Evolutionary conservation across 2,329 filamentous ascomycete species (phyloP), one percentile per base, ranked within the genome.

Genomic region (Ceratocystis lukuohia): DNA sequence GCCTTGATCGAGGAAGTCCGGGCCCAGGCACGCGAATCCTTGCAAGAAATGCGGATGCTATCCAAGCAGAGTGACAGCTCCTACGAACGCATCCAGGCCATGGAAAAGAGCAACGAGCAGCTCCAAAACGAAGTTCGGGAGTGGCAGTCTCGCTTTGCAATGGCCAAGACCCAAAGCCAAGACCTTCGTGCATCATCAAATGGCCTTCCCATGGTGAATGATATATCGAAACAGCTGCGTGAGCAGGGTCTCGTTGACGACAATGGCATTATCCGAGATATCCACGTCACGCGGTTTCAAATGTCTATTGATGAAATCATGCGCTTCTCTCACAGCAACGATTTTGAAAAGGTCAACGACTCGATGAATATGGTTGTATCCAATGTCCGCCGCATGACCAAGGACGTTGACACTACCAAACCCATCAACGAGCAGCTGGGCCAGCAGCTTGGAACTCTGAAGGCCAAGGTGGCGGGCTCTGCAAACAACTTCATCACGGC

Each of bases 401-500:
- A 89, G 71, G 91, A 94, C 70, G 84, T 96, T 33, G 85, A 87
- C 65, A 80, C 83, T 61, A 79, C 82, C 12, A 75, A 78, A 8
- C 75, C 79, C 1, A 80, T 76, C 45, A 82, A 84, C 69, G 82
- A 82, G 45, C 79, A 83, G 17, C 69, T 79, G 33, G 74, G 77
- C 46, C 82, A 84, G 69, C 79, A 87, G 69, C 84, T 85, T 70
- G 78, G 80, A 33, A 91, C 87, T 74, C 81, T 95, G 68, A 95
- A 90, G 76, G 82, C 84, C 62, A 87, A 88, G 67, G 88, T 97
- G 2, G 95, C 91, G n/a, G 88, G 88, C 1, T 96, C 93, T 1
- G 92, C 94, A 62, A 97, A 97, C 79, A 94, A 93, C 72, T 80
- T 99, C 67, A 96, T 97, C 72, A 97, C 93, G 1, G 91, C 93